Base-by-base conservation (phyloP, 1,284 basidiomycete species). In the Ustilago tritici region DNA sequence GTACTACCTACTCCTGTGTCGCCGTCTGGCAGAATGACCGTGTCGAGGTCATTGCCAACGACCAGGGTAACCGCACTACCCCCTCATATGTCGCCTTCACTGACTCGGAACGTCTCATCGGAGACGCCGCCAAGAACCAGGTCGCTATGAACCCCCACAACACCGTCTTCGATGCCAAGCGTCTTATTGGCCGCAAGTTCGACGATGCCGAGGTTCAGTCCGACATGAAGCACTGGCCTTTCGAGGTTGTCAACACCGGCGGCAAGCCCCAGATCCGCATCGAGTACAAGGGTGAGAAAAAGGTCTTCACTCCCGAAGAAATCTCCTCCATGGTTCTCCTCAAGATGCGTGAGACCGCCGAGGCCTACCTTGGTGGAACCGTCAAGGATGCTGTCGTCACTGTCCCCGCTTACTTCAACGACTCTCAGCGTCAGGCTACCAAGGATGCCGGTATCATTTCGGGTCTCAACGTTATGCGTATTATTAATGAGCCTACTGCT, bases 11-110 rank as follows among this genome's bases (percentile, higher is more conserved):
- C 87, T 92, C 92, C 19, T 70, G 82, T 76, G 80, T 79, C 56
- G 95, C 93, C 90, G 95, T 97, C 80, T 98, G 95, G 95, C 93
- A 95, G 89, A 95, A 97, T 84, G 95, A 98, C 90, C 93, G 95
- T 86, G 95, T 98, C 80, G 95, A 98, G 89, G 96, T 96, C 89
- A 86, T 85, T 61, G 79, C 93, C 89, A 95, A 96, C 88, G 95
- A 97, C 90, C 95, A 96, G 90, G 95, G 95, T 87, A 97, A 97
- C 90, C 92, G 95, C 71, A 97, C 95, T 35, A 97, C 95, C 17
- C 95, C 95, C 47, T 97, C 84, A 56, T 85, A 85, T 66, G 78
- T 85, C 57, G 84, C 83, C 56, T 85, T 83, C 80, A 86, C 84
- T 82, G 94, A 96, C 86, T 92, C 89, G 73, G 95, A 97, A 90